These are phyloP conservation scores for Bondarzewia mesenterica DNA, from an alignment of 1,284 basidiomycete genomes.

Conservation along the genomic window DNA sequence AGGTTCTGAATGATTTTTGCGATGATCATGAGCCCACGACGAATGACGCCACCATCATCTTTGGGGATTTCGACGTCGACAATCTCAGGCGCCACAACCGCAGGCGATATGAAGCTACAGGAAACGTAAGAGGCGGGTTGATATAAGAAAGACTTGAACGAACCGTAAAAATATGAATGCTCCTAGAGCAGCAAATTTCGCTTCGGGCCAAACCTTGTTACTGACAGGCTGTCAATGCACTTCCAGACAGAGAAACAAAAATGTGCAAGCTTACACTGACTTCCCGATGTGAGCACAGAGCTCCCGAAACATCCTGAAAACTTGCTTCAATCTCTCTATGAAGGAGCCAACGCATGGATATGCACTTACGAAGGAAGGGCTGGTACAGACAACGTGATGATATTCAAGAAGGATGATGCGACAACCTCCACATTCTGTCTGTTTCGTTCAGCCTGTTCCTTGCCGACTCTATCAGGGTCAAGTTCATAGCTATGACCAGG, in stretches of 20 bases:
- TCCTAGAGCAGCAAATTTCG: conserved; percentile 80
- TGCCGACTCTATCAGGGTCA: conserved; percentile 58
- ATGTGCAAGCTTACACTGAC: conserved; percentile 69
- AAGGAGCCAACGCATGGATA: background rate
- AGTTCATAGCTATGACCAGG: conserved; percentile 73
- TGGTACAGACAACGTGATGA: conserved; percentile 66
- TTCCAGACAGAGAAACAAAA: background rate
- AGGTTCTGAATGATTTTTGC: conserved; percentile 90
- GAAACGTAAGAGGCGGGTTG: too few species aligned
- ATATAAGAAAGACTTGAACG: conserved; percentile 14
- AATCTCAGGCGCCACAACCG: conserved; percentile 78
- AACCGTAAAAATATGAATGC: conserved; percentile 87
- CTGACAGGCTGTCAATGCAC: conserved; percentile 22
- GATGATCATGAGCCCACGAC: conserved; percentile 76
- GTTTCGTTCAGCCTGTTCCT: conserved; percentile 63
- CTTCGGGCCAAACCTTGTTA: conserved; percentile 69
- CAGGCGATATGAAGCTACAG: conserved; percentile 71
- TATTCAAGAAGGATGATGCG: conserved; percentile 68
- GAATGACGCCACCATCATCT: conserved; percentile 46
- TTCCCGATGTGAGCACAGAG: conserved; percentile 80
- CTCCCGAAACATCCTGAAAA: conserved; percentile 74
- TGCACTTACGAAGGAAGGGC: conserved; percentile 68
- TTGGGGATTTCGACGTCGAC: conserved; percentile 77
- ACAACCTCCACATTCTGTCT: conserved; percentile 67
- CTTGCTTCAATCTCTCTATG: background rate